Conservation (phyloP, 2,329 filamentous ascomycete species). For the Cyphellophora europaea region DNA sequence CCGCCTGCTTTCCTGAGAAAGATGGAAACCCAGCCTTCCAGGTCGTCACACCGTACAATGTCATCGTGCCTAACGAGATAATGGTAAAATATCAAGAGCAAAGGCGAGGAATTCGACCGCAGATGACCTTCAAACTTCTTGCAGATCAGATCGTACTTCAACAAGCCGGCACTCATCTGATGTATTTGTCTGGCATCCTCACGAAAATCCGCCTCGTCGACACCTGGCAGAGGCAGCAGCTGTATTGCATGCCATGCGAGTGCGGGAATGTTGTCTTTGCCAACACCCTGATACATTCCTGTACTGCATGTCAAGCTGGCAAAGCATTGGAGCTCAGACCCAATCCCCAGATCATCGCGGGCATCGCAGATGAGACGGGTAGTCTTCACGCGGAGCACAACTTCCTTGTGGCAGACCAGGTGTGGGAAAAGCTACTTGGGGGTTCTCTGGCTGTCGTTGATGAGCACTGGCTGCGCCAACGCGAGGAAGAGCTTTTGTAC, state of each 20-base stretch:
- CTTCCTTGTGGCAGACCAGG: background rate
- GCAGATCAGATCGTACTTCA: background rate
- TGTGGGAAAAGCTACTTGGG: constrained; percentile 1
- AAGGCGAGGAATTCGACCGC: background rate
- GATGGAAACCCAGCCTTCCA: too few relatives aligned
- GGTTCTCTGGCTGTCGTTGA: background rate
- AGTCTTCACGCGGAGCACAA: background rate
- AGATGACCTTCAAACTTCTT: background rate
- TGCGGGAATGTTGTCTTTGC: background rate
- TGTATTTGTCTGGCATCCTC: background rate
- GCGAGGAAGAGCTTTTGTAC: background rate
- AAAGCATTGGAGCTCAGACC: background rate
- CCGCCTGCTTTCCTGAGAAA: too few relatives aligned
- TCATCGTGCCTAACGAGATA: background rate
- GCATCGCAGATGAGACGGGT: background rate
- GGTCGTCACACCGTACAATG: background rate
- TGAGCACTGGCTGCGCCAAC: background rate
- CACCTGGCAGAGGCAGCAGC: background rate
- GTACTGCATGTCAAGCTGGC: background rate
- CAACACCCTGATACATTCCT: background rate
- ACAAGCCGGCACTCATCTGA: background rate
- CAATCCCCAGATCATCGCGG: background rate
- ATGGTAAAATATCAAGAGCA: background rate
- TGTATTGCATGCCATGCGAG: background rate
- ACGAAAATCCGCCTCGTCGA: background rate